These are phyloP conservation scores for Leccinum fuscescens DNA, from an alignment of 1,284 basidiomycete species.

Conservation along the genomic window DNA sequence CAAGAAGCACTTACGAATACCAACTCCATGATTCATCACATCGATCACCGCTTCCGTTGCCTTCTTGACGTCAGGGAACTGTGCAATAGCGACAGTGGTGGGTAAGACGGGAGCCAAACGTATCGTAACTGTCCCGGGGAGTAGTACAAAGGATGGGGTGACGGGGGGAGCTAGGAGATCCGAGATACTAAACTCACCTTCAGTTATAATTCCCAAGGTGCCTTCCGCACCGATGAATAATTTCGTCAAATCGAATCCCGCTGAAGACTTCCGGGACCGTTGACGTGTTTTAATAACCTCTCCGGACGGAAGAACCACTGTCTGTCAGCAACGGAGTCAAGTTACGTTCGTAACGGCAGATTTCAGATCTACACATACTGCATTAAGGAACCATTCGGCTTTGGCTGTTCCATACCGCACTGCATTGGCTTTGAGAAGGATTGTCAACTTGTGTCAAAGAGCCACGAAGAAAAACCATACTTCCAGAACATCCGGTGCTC, in stretches of 20 bases:
- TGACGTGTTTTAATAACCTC: slow-evolving; percentile 92
- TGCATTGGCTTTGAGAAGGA: slow-evolving; percentile 64
- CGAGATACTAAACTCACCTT: slow-evolving; percentile 50
- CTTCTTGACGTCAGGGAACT: slow-evolving; percentile 62
- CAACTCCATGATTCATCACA: slow-evolving; percentile 72
- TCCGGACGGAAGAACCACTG: slow-evolving; percentile 86
- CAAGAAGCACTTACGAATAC: slow-evolving; percentile 51
- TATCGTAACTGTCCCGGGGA: slow-evolving; percentile 58
- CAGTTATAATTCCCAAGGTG: slow-evolving; percentile 90
- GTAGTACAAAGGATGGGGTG: background rate
- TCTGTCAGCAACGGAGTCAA: slow-evolving; percentile 42
- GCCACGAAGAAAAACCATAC: slow-evolving; percentile 38
- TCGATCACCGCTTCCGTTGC: slow-evolving; percentile 76
- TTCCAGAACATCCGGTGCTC: slow-evolving; percentile 78
- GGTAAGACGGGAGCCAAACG: slow-evolving; percentile 80
- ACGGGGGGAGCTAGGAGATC: background rate
- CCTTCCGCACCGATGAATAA: slow-evolving; percentile 95
- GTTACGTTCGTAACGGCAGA: background rate
- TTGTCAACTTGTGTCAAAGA: slow-evolving; percentile 2
- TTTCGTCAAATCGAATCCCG: slow-evolving; percentile 89
- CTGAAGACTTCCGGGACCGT: slow-evolving; percentile 84
- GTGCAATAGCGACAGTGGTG: slow-evolving; percentile 68
- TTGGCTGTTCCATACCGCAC: slow-evolving; percentile 87
- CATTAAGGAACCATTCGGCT: slow-evolving; percentile 82
- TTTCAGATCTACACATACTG: slow-evolving; percentile 41